Conservation (phyloP, 2,329 filamentous ascomycete genomes). For the Fusarium sp. region DNA sequence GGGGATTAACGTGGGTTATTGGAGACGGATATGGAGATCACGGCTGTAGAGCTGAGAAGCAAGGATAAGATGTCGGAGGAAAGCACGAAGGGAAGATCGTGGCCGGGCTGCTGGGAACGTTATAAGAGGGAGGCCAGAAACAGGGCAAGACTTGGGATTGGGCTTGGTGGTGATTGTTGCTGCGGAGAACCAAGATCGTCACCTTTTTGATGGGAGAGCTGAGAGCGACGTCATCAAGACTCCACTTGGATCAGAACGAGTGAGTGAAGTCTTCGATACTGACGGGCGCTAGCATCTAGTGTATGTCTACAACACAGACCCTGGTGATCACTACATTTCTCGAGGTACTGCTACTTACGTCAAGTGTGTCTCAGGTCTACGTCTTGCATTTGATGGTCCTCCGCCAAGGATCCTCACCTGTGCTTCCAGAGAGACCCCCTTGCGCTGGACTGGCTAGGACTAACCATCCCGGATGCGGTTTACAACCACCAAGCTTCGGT, state of each 20-base stretch:
- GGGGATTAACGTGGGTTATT: conserved; percentile 33
- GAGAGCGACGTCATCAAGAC: conserved; percentile 44
- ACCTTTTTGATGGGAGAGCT: conserved; percentile 36
- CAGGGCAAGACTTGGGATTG: conserved; percentile 28
- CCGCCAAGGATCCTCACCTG: conserved; percentile 30
- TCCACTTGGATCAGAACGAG: conserved; percentile 38
- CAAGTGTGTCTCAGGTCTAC: conserved; percentile 35
- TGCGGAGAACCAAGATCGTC: conserved; percentile 47
- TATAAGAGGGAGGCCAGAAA: conserved; percentile 43
- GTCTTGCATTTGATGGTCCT: conserved; percentile 22
- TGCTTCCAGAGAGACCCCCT: conserved; percentile 27
- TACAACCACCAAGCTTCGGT: conserved; percentile 37
- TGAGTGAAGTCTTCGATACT: conserved; percentile 19
- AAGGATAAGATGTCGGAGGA: conserved; percentile 38
- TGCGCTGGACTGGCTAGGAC: conserved; percentile 29
- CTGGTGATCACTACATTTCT: conserved; percentile 12
- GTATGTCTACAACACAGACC: conserved; percentile 20
- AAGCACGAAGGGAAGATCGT: conserved; percentile 26
- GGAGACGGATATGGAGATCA: conserved; percentile 1
- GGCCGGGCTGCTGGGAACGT: conserved; percentile 41
- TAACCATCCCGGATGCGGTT: conserved; percentile 44
- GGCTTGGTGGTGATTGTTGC: conserved; percentile 42
- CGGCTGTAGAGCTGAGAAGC: conserved; percentile 34
- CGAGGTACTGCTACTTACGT: conserved; percentile 24
- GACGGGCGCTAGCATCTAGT: conserved; percentile 22